Evolutionary conservation across 495 filamentous ascomycete species (phyloP).

Genomic region (Ramalina intermedia): DNA sequence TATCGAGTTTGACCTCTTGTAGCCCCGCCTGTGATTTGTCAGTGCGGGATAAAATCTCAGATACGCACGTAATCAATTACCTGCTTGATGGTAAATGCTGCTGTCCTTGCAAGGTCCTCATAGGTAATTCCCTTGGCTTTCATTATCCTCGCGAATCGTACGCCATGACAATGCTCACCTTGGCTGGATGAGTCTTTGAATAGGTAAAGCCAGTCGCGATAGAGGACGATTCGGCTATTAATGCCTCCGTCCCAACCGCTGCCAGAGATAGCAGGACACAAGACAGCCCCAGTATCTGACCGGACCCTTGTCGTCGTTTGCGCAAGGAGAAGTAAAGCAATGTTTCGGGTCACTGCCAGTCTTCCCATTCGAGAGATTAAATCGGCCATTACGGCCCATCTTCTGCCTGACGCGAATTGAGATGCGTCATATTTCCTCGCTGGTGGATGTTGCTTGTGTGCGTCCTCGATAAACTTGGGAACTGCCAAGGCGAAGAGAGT

Average conservation of each 20-base stretch:
- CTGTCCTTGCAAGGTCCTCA: conserved; percentile 23
- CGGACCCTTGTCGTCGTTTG: conserved; percentile 59
- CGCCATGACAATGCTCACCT: conserved; percentile 1
- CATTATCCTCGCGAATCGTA: conserved; percentile 31
- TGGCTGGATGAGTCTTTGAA: conserved; percentile 2
- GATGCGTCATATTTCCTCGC: conserved; percentile 26
- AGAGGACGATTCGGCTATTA: conserved; percentile 52
- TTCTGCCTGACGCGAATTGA: conserved; percentile 45
- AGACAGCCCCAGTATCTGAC: conserved; percentile 42
- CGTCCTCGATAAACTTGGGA: conserved; percentile 27
- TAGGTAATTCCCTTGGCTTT: conserved; percentile 27
- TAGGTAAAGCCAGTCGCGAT: conserved; percentile 42
- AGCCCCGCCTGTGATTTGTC: conserved; percentile 20
- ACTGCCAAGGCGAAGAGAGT: conserved; percentile 62
- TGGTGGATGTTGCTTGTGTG: conserved; percentile 7
- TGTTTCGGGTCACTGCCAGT: conserved; percentile 50
- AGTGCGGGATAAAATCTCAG: not conserved
- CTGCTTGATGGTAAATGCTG: conserved; percentile 26
- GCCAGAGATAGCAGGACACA: conserved; percentile 55
- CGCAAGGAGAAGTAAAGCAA: conserved; percentile 55
- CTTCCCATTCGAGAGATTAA: conserved; percentile 43
- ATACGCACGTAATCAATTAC: conserved; percentile 12
- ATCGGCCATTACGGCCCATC: conserved; percentile 46
- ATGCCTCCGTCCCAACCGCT: conserved; percentile 57
- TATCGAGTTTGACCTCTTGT: conserved; percentile 10